Percentiles rank a stretch among this genome's conserved stretches.
Conservation (phyloP, 805 yeast genomes). For the Torulaspora gathmanii region DNA sequence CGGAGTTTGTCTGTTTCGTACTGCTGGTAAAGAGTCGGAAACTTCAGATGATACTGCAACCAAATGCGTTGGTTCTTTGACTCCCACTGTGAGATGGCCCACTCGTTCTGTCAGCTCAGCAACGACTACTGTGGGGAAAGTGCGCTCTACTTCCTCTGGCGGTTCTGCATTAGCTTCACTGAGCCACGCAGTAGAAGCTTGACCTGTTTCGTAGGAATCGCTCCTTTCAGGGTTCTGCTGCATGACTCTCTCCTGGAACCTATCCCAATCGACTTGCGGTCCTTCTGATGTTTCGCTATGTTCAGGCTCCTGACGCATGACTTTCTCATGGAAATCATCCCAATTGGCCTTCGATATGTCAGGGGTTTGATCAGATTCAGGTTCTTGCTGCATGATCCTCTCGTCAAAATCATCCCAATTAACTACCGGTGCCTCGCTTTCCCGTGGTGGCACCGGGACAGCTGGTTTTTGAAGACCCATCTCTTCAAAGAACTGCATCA, state of each 20-base stretch:
- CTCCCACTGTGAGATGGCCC: neutral
- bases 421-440: neutral
- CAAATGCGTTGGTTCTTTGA: neutral
- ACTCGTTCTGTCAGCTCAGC: neutral
- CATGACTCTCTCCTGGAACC: neutral
- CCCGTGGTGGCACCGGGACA: neutral
- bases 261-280: neutral
- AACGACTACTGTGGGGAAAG: neutral
- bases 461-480: conserved; percentile 6
- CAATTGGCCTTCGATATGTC: neutral
- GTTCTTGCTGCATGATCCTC: neutral
- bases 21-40: neutral
- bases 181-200: too few relatives aligned
- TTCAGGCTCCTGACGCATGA: neutral
- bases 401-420: neutral
- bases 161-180: too few relatives aligned
- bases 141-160: neutral
- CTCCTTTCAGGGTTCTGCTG: neutral
- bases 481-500: conserved; percentile 8
- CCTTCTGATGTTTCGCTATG: neutral
- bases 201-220: neutral
- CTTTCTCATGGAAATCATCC: neutral
- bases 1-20: neutral
- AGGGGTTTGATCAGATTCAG: neutral
- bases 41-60: neutral